Percentiles rank a stretch among this genome's conserved stretches.
Evolutionary conservation across 1,284 basidiomycete genomes (phyloP).

Genomic region (Cutaneotrichosporon curvatum): DNA sequence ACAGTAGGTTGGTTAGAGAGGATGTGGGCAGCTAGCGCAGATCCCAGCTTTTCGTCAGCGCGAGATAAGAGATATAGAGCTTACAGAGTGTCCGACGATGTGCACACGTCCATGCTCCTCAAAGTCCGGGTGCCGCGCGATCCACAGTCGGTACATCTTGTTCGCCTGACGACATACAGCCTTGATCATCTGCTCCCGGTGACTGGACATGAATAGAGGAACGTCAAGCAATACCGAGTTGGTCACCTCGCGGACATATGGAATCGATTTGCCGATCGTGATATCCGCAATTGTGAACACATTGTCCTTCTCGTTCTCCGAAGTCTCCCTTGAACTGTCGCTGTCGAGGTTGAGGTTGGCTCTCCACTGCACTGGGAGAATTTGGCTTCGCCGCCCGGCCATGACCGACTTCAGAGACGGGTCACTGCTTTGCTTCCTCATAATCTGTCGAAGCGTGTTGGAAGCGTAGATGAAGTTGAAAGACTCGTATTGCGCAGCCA

Average conservation of each 20-base stretch:
- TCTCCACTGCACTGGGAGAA: constrained; percentile 55
- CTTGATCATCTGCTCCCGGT: constrained; percentile 51
- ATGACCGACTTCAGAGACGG: constrained; percentile 49
- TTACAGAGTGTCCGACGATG: constrained; percentile 46
- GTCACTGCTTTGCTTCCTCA: constrained; percentile 46
- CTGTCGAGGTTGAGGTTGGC: constrained; percentile 48
- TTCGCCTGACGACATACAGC: constrained; percentile 48
- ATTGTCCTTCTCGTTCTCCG: constrained; percentile 49
- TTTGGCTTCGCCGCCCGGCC: constrained; percentile 47
- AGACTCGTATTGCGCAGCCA: constrained; percentile 49
- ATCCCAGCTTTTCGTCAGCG: constrained; percentile 45
- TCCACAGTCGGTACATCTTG: constrained; percentile 52
- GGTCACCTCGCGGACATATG: constrained; percentile 50
- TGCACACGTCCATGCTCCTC: constrained; percentile 48
- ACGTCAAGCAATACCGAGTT: constrained; percentile 51
- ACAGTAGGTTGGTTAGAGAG: constrained; percentile 52
- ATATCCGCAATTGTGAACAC: constrained; percentile 50
- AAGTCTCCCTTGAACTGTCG: constrained; percentile 46
- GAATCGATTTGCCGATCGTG: constrained; percentile 49
- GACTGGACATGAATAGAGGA: constrained; percentile 48
- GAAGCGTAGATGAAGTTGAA: constrained; percentile 52
- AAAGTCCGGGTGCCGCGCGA: constrained; percentile 51
- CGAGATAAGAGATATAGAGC: no score
- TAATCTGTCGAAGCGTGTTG: constrained; percentile 48
- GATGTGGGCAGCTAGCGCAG: constrained; percentile 52